Base-by-base conservation (phyloP, 1,284 basidiomycete genomes). In the Ustilago crameri region DNA sequence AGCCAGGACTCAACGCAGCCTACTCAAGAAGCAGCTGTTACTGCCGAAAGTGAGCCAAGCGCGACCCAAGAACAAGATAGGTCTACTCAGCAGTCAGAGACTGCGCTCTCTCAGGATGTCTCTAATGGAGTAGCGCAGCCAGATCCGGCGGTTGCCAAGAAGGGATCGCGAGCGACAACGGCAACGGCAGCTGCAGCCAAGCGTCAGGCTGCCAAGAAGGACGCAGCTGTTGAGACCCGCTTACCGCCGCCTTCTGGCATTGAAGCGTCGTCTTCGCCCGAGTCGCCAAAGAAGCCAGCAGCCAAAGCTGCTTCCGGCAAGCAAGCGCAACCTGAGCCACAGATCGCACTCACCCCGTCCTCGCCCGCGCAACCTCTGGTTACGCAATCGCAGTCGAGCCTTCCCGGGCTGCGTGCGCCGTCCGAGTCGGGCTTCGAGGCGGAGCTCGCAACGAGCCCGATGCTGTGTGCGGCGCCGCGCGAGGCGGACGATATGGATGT, bases 361-460 rank as follows among this genome's bases (percentile, higher is more conserved):
- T 65, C 63, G 4, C 59, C 68, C 15, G 32, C 45, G 12, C 32
- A 49, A 0, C 43, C 54, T 18, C 35, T 14, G n/a, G 15, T 32
- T 8, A 46, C 55, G 44, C 59, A 51, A 18, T 26, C 43, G 24
- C 15, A 49, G 3, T 20, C 60, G 3, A 30, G 40, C 12, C 9
- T 24, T 22, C 15, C 49, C 17, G 49, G 55, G 15, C 46, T 73
- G 1, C 35, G 65, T 14, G 60, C 57, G 8, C 60, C 60, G 4
- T 68, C 70, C 3, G 61, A 61, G 20, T 58, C 65, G 2, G n/a
- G n/a, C n/a, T 73, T 65, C 3, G 65, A 73, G 44, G 65, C 60
- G 9, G 70, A 68, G 40, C 54, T 73, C 7, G 70, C 70, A 7
- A 73, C 70, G 9, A 73, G 70, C 22, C 70, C 70, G 14, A 51